Base-by-base conservation (phyloP, 495 filamentous ascomycete species). In the Apiosordaria backusii region DNA sequence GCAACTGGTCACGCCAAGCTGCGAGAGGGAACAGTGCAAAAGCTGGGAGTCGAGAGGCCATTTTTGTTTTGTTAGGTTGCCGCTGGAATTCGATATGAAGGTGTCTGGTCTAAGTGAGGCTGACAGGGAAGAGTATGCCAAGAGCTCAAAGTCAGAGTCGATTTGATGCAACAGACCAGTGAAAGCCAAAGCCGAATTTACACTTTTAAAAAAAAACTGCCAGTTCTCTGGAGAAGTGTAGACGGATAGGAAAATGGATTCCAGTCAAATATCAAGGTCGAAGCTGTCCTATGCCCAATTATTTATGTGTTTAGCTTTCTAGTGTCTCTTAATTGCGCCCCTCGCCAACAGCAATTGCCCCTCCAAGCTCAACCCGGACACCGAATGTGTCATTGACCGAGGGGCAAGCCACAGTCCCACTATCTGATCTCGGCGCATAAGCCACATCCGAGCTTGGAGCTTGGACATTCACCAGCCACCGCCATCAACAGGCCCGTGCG, bases 21-120 rank as follows among this genome's bases (percentile, higher is more conserved):
- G 84, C 78, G 54, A 88, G 83, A 23, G 92, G 93, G 68, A 93
- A 91, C 4, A 90, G 82, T 50, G 90, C 91, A 74, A 96, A 83
- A 25, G 85, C 81, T 25, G 92, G 92, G 21, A 91, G 81, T 50
- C 40, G 21, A 27, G 68, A 67, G 1, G 67, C 63, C 70, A 73
- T 72, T 40, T 7, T 61, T 65, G n/a, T 22, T 35, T 15, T 40
- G 25, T 29, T 23, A 9, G 58, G 18, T 29, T 6, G 18, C 57
- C 15, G 29, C 19, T 22, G 57, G 67, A 54, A 18, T 15, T 50
- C 0, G 25, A 27, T 52, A 4, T 45, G 35, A 13, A 45, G 2
- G 35, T 18, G 61, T 27, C 19, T 21, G 40, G 6, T 62, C 13
- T 57, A 57, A 21, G 23, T 22, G 53, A 22, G 53, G 16, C 9